Conservation (phyloP, 768 basidiomycete genomes). For the Naematelia encephala region DNA sequence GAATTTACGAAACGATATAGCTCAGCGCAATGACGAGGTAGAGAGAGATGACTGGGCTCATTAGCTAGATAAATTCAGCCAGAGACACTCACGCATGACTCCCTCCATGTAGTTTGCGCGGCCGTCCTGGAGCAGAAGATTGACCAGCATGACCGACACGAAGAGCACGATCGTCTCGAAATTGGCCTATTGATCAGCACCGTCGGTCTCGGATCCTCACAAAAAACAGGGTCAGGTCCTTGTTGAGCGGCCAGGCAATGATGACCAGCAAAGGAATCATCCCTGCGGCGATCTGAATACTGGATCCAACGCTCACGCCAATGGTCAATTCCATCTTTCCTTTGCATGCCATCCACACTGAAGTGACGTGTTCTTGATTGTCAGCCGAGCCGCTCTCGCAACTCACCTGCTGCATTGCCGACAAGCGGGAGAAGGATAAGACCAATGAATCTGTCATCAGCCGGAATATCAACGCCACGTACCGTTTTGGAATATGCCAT, state of each 20-base stretch:
- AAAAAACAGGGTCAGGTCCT: slow-evolving; percentile 68
- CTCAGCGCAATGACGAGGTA: slow-evolving; percentile 78
- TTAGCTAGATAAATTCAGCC: slow-evolving; percentile 1
- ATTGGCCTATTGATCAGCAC: slow-evolving; percentile 28
- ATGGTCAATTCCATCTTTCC: slow-evolving; percentile 70
- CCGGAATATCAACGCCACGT: slow-evolving; percentile 3
- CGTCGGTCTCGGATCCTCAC: slow-evolving; percentile 56
- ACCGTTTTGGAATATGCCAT: slow-evolving; percentile 62
- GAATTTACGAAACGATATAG: slow-evolving; percentile 52
- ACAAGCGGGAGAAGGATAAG: slow-evolving; percentile 84
- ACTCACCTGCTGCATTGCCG: slow-evolving; percentile 48
- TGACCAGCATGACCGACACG: slow-evolving; percentile 81
- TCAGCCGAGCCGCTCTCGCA: slow-evolving; percentile 37
- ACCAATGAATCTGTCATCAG: slow-evolving; percentile 63
- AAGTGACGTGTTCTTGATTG: slow-evolving; percentile 64
- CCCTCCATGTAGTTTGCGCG: slow-evolving; percentile 93
- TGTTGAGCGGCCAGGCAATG: slow-evolving; percentile 68
- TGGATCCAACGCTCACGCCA: slow-evolving; percentile 53
- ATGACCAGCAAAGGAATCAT: slow-evolving; percentile 84
- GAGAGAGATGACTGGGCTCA: slow-evolving; percentile 56
- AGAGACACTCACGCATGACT: slow-evolving; percentile 57
- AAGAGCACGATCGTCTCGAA: slow-evolving; percentile 75
- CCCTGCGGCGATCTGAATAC: slow-evolving; percentile 65
- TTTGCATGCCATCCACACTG: slow-evolving; percentile 86
- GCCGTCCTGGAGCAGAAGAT: slow-evolving; percentile 62